Base-by-base conservation (phyloP, 345 rosid genomes). In the Trapa bicornis region DNA sequence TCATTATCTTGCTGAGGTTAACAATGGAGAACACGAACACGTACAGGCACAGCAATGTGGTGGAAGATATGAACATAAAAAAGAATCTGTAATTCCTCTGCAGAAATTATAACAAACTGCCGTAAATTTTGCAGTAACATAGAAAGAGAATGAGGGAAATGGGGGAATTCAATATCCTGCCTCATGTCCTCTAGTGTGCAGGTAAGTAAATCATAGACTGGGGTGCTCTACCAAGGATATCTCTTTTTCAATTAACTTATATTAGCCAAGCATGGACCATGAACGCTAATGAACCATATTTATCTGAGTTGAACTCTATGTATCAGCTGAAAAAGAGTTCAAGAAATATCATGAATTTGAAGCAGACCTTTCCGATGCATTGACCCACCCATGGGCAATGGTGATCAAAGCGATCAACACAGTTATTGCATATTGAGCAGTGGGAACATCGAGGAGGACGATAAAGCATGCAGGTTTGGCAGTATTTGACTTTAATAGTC, bases 381-480 rank as follows among this genome's bases (percentile, higher is more conserved):
- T 93, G 98, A 57, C 97, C 98, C 72, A 93, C 96, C 98, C 98
- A 93, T 3, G 98, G 98, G 65, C 98, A 93, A 73, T 93, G 98
- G 74, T 93, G 98, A 77, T 93, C 98, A 67, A 93, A 90, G 48
- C 85, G 89, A 73, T 93, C 97, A 14, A 93, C 95, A 64, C 98
- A 93, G 74, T 93, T 90, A 77, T 90, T 90, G 75, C 43, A 41
- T 41, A 41, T 41, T 3, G 43, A 41, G 43, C 43, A 41, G 75
- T 93, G 98, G 41, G 98, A 93, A 79, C 95, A 90, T 37, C 98
- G 83, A 33, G 97, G 96, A 0, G 98, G 96, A 72, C 97, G 89
- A 74, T 90, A 93, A 1, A 93, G 75, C 98, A 85, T 87, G 76
- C 98, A 93, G 32, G 98, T 93, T 60, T 83, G 85, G 74, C 98